Conservation (phyloP, 192 early-diverging fungal species). For the Phycomyces blakesleeanus region DNA sequence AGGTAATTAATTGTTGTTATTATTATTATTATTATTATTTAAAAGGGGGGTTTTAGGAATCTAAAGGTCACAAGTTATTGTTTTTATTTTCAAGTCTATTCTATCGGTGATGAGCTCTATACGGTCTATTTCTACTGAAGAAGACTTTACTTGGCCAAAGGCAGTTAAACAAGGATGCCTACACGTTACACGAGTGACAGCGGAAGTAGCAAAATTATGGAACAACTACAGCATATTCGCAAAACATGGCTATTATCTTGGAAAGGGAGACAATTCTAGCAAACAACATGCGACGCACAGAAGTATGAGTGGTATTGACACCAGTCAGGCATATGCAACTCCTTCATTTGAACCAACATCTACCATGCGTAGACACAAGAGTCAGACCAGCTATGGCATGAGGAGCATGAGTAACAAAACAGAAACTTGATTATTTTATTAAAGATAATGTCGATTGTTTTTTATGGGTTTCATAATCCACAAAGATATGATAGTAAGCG, state of each 20-base stretch:
- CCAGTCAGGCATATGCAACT: not conserved
- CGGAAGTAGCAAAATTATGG: slow-evolving; percentile 31
- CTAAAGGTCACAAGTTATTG: not conserved
- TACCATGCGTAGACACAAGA: no score
- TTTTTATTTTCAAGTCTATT: slow-evolving; percentile 6
- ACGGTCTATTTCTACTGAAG: slow-evolving; percentile 27
- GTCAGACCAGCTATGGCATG: no score
- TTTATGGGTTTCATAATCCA: no score
- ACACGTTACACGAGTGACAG: slow-evolving; percentile 30
- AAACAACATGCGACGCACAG: not conserved
- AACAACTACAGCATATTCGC: slow-evolving; percentile 27
- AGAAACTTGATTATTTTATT: no score
- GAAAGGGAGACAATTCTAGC: slow-evolving; percentile 1
- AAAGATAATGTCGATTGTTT: no score
- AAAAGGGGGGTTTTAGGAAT: no score
- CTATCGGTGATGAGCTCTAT: slow-evolving; percentile 25
- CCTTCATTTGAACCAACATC: no score
- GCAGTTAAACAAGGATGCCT: slow-evolving; percentile 30
- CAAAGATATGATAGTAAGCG: no score
- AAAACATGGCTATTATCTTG: slow-evolving; percentile 28
- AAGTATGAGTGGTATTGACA: not conserved
- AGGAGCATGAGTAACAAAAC: no score
- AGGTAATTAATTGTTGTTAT: slow-evolving; percentile 11
- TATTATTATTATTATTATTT: not conserved
- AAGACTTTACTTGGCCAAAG: slow-evolving; percentile 29